Percentiles rank a stretch among this genome's conserved stretches.
Conservation (phyloP, 2,329 filamentous ascomycete species). For the Talaromyces sp. region DNA sequence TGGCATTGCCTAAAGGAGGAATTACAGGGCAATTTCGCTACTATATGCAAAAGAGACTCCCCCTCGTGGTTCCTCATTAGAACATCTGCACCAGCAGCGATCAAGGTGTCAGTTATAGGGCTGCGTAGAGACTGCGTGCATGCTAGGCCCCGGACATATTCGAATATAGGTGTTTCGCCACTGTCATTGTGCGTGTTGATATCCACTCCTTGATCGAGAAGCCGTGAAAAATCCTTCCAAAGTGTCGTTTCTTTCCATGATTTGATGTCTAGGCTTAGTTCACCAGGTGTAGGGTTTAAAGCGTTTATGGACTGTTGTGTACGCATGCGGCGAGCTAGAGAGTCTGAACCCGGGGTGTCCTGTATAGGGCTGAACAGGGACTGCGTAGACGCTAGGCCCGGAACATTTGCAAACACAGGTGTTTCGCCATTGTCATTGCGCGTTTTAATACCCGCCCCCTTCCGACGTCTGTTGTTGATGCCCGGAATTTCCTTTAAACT, state of each 20-base stretch:
- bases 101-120: not conserved
- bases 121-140: not conserved
- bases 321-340: too few species aligned
- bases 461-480: not conserved
- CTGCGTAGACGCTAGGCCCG: not conserved
- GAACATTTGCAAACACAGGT: conserved; percentile 11
- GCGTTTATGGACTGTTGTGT: too few species aligned
- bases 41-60: not conserved
- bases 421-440: conserved; percentile 16
- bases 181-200: conserved; percentile 7
- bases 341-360: not conserved
- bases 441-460: not conserved
- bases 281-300: too few species aligned
- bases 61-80: not conserved
- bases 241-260: not conserved
- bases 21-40: not conserved
- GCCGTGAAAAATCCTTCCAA: not conserved
- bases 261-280: not conserved
- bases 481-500: too few species aligned
- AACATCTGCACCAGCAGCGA: not conserved
- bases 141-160: not conserved
- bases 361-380: not conserved
- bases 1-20: not conserved
- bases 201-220: not conserved
- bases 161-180: conserved; percentile 19